phyloP scores from a whole-genome alignment of 2,329 filamentous ascomycete genomes.

The Cadophora luteo-olivacea region DNA sequence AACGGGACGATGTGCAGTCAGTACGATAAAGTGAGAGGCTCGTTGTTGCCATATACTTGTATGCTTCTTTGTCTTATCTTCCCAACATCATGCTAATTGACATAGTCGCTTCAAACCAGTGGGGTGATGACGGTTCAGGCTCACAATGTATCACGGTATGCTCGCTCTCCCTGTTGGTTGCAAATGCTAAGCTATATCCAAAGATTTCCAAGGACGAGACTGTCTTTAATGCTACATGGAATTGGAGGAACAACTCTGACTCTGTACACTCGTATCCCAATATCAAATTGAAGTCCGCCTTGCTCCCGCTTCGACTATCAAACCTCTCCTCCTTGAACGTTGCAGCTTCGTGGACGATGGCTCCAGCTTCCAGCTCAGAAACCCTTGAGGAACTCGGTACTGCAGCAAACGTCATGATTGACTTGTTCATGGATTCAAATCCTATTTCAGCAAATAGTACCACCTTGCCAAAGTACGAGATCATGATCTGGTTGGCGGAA shows the following conservation, averaged over 20 bases:
- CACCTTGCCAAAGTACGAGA: constrained; percentile 51
- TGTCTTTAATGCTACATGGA: constrained; percentile 25
- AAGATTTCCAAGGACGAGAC: constrained; percentile 21
- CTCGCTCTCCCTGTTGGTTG: neutral
- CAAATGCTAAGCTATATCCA: neutral
- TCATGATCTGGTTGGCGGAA: constrained; percentile 63
- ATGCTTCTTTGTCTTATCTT: neutral
- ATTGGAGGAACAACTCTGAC: constrained; percentile 23
- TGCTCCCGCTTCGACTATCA: constrained; percentile 16
- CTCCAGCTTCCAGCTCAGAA: constrained; percentile 40
- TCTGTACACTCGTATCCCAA: constrained; percentile 29
- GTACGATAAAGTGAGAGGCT: constrained; percentile 1
- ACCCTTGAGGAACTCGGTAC: constrained; percentile 36
- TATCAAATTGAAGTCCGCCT: constrained; percentile 21
- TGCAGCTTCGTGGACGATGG: constrained; percentile 35
- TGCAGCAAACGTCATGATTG: constrained; percentile 60
- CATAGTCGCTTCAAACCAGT: constrained; percentile 23
- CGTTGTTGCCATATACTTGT: constrained; percentile 4
- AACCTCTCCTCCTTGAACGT: constrained; percentile 21
- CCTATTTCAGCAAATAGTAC: constrained; percentile 50
- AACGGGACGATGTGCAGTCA: constrained; percentile 10
- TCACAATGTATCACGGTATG: constrained; percentile 23
- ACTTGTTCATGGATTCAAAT: constrained; percentile 62
- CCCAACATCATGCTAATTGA: neutral
- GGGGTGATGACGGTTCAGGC: constrained; percentile 26